Conservation (phyloP, 2,329 filamentous ascomycete genomes). For the Neophaeococcomyces aloes region DNA sequence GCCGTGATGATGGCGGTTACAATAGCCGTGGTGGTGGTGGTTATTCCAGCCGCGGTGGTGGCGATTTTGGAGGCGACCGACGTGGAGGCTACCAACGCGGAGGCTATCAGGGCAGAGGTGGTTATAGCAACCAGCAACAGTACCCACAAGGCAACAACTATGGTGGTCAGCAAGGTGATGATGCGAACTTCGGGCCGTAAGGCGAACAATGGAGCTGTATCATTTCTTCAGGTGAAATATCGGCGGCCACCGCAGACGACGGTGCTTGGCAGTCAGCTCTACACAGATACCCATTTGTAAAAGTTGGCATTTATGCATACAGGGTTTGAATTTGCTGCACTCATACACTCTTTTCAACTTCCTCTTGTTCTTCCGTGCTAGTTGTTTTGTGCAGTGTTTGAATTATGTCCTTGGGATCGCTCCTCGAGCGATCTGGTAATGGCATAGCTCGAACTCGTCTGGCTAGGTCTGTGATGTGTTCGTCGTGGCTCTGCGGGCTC, state of each 20-base stretch:
- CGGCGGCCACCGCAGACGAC: background rate
- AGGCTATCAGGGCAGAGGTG: background rate
- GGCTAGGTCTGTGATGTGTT: conserved; percentile 75
- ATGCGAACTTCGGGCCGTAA: conserved; percentile 1
- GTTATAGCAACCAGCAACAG: background rate
- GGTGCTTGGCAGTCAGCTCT: conserved; percentile 5
- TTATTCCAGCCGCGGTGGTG: conserved; percentile 23
- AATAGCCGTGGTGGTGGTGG: conserved; percentile 11
- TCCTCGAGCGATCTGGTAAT: conserved; percentile 9
- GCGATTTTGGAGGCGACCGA: conserved; percentile 24
- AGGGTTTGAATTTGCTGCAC: conserved; percentile 3
- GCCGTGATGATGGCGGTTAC: background rate
- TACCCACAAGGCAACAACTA: conserved; percentile 2
- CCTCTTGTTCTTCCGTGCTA: conserved; percentile 51
- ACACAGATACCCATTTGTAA: conserved; percentile 6
- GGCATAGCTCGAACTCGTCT: conserved; percentile 54
- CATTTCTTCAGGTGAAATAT: background rate
- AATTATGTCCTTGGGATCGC: background rate
- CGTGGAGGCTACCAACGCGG: conserved; percentile 14
- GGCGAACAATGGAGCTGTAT: conserved; percentile 2
- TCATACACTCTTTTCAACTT: conserved; percentile 39
- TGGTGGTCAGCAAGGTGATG: background rate
- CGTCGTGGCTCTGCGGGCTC: conserved; percentile 66
- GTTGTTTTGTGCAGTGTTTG: conserved; percentile 35
- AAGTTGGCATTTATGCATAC: background rate